Percentiles rank a stretch among this genome's conserved stretches.
phyloP scores from a whole-genome alignment of 192 early-diverging fungal species.

The Entomortierella lignicola region DNA sequence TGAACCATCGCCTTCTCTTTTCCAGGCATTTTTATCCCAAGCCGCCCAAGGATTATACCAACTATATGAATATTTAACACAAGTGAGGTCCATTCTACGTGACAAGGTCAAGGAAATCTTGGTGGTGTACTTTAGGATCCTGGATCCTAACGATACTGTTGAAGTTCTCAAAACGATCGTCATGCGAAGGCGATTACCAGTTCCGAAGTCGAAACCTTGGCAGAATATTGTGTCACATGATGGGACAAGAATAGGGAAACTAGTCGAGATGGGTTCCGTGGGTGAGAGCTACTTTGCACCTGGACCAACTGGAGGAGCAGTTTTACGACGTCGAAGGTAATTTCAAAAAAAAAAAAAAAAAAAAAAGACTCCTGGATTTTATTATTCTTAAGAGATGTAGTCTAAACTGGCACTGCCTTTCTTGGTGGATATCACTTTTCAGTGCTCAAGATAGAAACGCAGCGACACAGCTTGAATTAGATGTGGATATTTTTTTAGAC shows the following conservation, averaged over 20 bases:
- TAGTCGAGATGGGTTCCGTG: constrained; percentile 49
- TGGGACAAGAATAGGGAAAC: constrained; percentile 23
- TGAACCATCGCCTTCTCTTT: constrained; percentile 67
- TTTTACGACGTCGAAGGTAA: constrained; percentile 61
- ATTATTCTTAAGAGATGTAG: no score
- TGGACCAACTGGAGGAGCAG: constrained; percentile 60
- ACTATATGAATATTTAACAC: constrained; percentile 61
- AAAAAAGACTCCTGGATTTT: no score
- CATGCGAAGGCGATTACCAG: constrained; percentile 52
- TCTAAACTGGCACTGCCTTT: constrained; percentile 16
- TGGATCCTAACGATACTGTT: constrained; percentile 46
- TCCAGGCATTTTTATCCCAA: constrained; percentile 65
- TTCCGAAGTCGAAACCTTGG: constrained; percentile 31
- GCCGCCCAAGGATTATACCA: constrained; percentile 67
- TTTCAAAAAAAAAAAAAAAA: no score
- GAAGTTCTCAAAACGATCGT: constrained; percentile 57
- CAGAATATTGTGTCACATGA: constrained; percentile 3
- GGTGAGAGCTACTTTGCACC: constrained; percentile 67
- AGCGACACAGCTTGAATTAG: constrained; percentile 59
- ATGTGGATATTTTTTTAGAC: constrained; percentile 72
- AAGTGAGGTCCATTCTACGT: constrained; percentile 53
- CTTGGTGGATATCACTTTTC: constrained; percentile 1
- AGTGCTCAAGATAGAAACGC: constrained; percentile 24
- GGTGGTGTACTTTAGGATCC: constrained; percentile 61
- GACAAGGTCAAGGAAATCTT: constrained; percentile 62